Evolutionary conservation across 139 green algal genomes (phyloP).

Genomic region (Chlamydomonas urium): DNA sequence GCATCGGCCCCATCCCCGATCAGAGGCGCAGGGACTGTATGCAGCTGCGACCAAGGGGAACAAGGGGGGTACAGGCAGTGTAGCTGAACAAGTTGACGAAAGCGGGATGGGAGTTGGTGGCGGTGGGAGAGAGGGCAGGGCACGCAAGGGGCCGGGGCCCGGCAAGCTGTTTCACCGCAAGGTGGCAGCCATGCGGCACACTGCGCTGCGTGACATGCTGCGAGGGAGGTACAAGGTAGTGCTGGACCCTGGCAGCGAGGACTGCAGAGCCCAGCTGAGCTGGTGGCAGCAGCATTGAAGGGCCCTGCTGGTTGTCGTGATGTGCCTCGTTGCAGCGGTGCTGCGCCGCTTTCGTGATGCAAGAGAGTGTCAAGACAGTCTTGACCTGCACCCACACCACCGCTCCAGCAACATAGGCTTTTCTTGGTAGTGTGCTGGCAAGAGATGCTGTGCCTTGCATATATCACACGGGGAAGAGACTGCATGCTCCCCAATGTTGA

Average conservation of each 20-base stretch:
- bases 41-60: background rate
- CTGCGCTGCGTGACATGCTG: constrained; percentile 25
- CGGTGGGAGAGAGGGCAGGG: background rate
- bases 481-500: background rate
- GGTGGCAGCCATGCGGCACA: constrained; percentile 29
- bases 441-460: background rate
- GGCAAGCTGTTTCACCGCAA: constrained; percentile 33
- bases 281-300: constrained; percentile 12
- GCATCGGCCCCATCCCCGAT: constrained; percentile 35
- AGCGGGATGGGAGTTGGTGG: background rate
- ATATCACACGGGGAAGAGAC: background rate
- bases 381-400: background rate
- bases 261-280: background rate
- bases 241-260: background rate
- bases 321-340: background rate
- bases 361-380: background rate
- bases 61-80: background rate
- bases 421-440: background rate
- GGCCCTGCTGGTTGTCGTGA: too few species aligned
- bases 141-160: constrained; percentile 4
- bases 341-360: background rate
- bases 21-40: constrained; percentile 24
- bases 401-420: background rate
- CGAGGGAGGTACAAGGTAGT: background rate
- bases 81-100: background rate